Evolutionary conservation across 805 yeast genomes (phyloP).

Genomic region (Torulaspora quercuum): DNA sequence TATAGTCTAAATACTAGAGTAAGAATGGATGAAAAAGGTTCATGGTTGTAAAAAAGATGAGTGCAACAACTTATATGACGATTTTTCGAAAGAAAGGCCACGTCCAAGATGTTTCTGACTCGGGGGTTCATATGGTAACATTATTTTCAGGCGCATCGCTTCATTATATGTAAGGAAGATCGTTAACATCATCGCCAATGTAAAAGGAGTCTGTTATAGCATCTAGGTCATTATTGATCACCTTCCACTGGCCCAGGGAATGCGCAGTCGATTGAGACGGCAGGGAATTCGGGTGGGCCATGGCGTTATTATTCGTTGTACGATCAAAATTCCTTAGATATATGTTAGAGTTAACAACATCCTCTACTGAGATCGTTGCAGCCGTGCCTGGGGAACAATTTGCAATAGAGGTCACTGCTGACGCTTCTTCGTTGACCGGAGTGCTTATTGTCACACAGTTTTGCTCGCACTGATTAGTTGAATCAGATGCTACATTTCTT

Average conservation of each 20-base stretch:
- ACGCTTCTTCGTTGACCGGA: constrained; percentile 11
- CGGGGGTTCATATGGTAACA: too few relatives aligned
- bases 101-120: too few relatives aligned
- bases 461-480: constrained; percentile 1
- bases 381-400: constrained; percentile 14
- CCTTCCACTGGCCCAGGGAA: constrained; percentile 10
- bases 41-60: too few relatives aligned
- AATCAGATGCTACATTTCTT: constrained; percentile 2
- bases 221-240: constrained; percentile 11
- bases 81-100: too few relatives aligned
- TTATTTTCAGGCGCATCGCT: neutral
- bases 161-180: constrained; percentile 9
- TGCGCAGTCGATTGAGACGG: constrained; percentile 3
- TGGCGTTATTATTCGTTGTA: constrained; percentile 1
- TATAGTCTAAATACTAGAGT: too few relatives aligned
- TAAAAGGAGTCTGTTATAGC: constrained; percentile 11
- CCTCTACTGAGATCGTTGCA: constrained; percentile 14
- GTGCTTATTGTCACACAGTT: constrained; percentile 6
- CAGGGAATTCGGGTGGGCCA: constrained; percentile 5
- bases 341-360: constrained; percentile 4
- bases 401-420: constrained; percentile 13
- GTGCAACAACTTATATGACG: too few relatives aligned
- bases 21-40: too few relatives aligned
- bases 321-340: constrained; percentile 9
- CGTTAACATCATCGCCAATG: constrained; percentile 10